phyloP scores from a whole-genome alignment of 306 rosid species.

The Quercus engelmannii region DNA sequence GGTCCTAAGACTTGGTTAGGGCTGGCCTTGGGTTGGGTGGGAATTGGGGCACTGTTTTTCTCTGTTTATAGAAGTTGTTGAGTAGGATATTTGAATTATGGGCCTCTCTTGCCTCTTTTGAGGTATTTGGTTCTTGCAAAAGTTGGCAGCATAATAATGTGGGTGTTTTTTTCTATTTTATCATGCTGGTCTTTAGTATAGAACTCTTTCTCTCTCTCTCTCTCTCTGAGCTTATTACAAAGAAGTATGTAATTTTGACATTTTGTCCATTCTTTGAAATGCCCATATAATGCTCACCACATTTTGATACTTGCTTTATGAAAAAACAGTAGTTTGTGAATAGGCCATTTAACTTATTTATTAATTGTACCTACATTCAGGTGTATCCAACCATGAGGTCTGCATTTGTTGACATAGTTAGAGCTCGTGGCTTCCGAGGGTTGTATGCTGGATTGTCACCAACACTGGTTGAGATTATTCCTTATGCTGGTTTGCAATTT shows the following conservation, averaged over 20 bases:
- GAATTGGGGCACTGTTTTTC: background rate
- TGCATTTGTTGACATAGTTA: constrained; percentile 67
- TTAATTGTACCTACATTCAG: constrained; percentile 36
- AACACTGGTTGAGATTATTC: constrained; percentile 92
- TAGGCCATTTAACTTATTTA: constrained; percentile 3
- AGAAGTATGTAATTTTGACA: background rate
- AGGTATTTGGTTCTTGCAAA: background rate
- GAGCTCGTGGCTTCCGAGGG: constrained; percentile 68
- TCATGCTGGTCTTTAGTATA: background rate
- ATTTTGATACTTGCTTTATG: constrained; percentile 6
- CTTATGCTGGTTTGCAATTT: constrained; percentile 94
- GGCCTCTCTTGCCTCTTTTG: background rate
- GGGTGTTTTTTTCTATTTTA: background rate
- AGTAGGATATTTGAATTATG: background rate
- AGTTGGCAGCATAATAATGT: background rate
- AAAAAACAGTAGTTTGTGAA: constrained; percentile 1
- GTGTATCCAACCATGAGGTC: constrained; percentile 90
- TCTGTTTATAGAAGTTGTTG: constrained; percentile 1
- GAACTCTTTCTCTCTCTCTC: background rate
- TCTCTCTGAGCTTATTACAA: background rate
- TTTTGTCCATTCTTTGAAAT: background rate
- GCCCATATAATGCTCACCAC: background rate
- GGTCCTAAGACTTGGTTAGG: constrained; percentile 1
- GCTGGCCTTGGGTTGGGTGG: constrained; percentile 3
- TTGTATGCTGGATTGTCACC: constrained; percentile 89